Base-by-base conservation (phyloP, 129 eudicot genomes). In the Heracleum sosnowskyi region DNA sequence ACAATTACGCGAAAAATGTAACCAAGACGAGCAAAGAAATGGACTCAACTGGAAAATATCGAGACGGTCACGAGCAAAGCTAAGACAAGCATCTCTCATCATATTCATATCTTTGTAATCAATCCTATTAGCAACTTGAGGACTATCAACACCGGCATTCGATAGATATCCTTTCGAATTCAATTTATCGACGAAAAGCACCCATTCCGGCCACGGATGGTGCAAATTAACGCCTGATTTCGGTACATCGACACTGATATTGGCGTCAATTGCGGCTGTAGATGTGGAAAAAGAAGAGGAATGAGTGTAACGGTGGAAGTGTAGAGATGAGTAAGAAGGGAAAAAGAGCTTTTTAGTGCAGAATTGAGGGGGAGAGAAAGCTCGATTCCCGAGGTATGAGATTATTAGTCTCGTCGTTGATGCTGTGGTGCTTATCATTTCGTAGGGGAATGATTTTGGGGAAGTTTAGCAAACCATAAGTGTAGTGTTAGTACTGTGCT, bases 181-280 rank as follows among this genome's bases (percentile, higher is more conserved):
- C 83, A 96, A 81, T 10, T 90, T 82, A 88, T 92, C 95, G 55
- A 96, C 83, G 72, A 96, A 96, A 71, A 74, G 41, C 55, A 96
- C 87, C 99, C 99, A 96, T 85, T 96, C 99, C 0, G 99, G 96
- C 97, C 99, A 96, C 1, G 96, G 95, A 82, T 91, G 95, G 11
- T 78, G 82, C 31, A 53, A 33, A 60, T 80, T 74, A 70, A 66
- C 17, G 51, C 42, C 80, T 41, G 74, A 34, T 29, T 66, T 31
- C 4, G 64, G 64, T 8, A 9, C n/a, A 33, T 33, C 0, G 36
- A 20, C 16, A 8, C n/a, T 16, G 1, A 36, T 36, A 2, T 31
- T 69, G 24, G 77, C 4, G 15, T 37, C 83, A 26, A 79, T 80
- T 75, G 86, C 47, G 11, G 91, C 77, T 9, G 90, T 68, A 31